These are phyloP conservation scores for Calonectria ilicicola DNA, from an alignment of 2,329 filamentous ascomycete genomes.

Conservation along the genomic window DNA sequence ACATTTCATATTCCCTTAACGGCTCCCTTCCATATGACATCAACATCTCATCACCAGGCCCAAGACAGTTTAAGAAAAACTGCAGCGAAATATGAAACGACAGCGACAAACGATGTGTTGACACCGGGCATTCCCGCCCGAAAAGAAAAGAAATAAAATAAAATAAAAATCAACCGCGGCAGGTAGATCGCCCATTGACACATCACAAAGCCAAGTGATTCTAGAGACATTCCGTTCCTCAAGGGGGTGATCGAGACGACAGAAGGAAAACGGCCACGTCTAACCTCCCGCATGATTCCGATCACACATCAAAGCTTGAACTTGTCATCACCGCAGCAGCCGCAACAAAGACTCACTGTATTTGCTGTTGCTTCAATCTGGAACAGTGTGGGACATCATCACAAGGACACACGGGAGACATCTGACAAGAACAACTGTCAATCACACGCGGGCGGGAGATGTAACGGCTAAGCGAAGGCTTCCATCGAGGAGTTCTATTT, in stretches of 20 bases:
- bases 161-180: neutral
- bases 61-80: too few relatives aligned
- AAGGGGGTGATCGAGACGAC: neutral
- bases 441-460: too few relatives aligned
- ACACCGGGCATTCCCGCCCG: neutral
- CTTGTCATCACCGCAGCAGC: too few relatives aligned
- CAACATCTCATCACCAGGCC: neutral
- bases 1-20: neutral
- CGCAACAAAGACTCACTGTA: neutral
- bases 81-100: neutral
- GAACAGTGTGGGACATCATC: neutral
- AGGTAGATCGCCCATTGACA: neutral
- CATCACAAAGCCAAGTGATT: neutral
- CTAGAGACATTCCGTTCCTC: neutral
- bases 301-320: neutral
- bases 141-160: neutral
- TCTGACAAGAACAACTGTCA: neutral
- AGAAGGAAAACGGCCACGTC: neutral
- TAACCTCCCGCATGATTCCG: neutral
- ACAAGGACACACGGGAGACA: neutral
- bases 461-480: neutral
- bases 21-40: neutral
- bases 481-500: constrained; percentile 26
- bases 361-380: neutral
- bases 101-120: neutral